A percentile compares a stretch with the other conserved stretches of the same genome.
These are phyloP conservation scores for Boletellus ananas DNA, from an alignment of 768 basidiomycete species.

Conservation along the genomic window DNA sequence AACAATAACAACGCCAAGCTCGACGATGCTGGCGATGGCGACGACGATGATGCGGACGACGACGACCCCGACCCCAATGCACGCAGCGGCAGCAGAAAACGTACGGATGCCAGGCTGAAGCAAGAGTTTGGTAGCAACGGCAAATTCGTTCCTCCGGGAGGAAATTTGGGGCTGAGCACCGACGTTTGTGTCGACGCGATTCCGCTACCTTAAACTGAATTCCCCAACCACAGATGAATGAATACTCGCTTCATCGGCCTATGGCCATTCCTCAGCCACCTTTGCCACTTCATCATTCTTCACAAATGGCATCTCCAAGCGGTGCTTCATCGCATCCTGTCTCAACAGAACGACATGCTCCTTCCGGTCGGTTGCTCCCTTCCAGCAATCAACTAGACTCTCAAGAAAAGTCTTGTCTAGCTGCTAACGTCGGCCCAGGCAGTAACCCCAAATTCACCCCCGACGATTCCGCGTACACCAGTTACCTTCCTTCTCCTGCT, in stretches of 20 bases:
- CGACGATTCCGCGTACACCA: slow-evolving; percentile 30
- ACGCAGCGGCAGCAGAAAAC: slow-evolving; percentile 21
- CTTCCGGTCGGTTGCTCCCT: slow-evolving; percentile 31
- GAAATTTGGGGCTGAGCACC: slow-evolving; percentile 19
- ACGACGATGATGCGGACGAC: slow-evolving; percentile 34
- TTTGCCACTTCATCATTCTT: slow-evolving; percentile 28
- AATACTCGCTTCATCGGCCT: slow-evolving; percentile 28
- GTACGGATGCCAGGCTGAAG: slow-evolving; percentile 27
- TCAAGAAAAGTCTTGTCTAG: slow-evolving; percentile 33
- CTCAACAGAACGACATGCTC: slow-evolving; percentile 32
- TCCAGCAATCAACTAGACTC: slow-evolving; percentile 20
- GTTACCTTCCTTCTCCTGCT: slow-evolving; percentile 32
- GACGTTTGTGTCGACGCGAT: slow-evolving; percentile 20
- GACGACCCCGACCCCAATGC: slow-evolving; percentile 28
- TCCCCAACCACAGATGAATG: slow-evolving; percentile 18
- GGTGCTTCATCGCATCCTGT: slow-evolving; percentile 30
- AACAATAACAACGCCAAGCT: slow-evolving; percentile 33
- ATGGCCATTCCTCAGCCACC: slow-evolving; percentile 34
- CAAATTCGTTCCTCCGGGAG: slow-evolving; percentile 17
- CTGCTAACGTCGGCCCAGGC: slow-evolving; percentile 16
- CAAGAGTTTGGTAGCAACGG: slow-evolving; percentile 22
- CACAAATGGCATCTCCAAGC: slow-evolving; percentile 21
- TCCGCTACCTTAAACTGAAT: slow-evolving; percentile 1
- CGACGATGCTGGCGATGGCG: slow-evolving; percentile 39
- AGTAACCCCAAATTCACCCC: slow-evolving; percentile 22